Evolutionary conservation across 179 eudicot genomes (phyloP).

Genomic region (Silene coronaria): DNA sequence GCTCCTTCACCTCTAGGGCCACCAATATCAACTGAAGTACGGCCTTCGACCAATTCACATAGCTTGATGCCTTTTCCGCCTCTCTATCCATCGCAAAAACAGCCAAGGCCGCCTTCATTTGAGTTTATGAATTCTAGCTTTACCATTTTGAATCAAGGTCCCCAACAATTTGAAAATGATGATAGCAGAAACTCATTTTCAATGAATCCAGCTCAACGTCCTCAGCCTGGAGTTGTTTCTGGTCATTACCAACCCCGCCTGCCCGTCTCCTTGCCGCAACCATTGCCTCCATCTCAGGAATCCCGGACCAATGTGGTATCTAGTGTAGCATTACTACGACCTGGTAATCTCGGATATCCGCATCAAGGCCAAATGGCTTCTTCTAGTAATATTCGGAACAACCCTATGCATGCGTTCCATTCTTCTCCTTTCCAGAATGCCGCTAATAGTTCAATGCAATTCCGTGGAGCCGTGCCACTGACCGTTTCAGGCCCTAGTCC

Average conservation of each 20-base stretch:
- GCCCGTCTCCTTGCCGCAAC: constrained; percentile 37
- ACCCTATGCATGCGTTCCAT: constrained; percentile 32
- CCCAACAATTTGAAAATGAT: constrained; percentile 35
- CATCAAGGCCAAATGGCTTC: constrained; percentile 36
- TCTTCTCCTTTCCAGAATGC: constrained; percentile 35
- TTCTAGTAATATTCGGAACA: constrained; percentile 24
- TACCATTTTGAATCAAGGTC: constrained; percentile 33
- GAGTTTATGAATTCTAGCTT: constrained; percentile 34
- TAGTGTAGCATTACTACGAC: constrained; percentile 31
- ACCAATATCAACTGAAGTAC: constrained; percentile 31
- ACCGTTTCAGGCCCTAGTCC: constrained; percentile 45
- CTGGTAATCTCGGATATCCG: constrained; percentile 43
- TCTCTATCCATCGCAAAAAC: constrained; percentile 38
- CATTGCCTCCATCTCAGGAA: constrained; percentile 34
- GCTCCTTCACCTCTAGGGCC: constrained; percentile 30
- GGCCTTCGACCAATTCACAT: constrained; percentile 36
- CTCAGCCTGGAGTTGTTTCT: constrained; percentile 36
- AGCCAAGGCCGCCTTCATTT: constrained; percentile 33
- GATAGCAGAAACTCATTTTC: constrained; percentile 26
- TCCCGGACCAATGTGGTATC: constrained; percentile 32
- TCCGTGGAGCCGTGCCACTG: constrained; percentile 41
- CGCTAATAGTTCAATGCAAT: constrained; percentile 35
- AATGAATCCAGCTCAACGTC: constrained; percentile 31
- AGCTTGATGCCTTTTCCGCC: constrained; percentile 31
- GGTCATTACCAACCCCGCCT: constrained; percentile 34